Percentiles rank a stretch among this genome's conserved stretches.
Conservation (phyloP, 2,329 filamentous ascomycete species). For the Fusarium siculi region DNA sequence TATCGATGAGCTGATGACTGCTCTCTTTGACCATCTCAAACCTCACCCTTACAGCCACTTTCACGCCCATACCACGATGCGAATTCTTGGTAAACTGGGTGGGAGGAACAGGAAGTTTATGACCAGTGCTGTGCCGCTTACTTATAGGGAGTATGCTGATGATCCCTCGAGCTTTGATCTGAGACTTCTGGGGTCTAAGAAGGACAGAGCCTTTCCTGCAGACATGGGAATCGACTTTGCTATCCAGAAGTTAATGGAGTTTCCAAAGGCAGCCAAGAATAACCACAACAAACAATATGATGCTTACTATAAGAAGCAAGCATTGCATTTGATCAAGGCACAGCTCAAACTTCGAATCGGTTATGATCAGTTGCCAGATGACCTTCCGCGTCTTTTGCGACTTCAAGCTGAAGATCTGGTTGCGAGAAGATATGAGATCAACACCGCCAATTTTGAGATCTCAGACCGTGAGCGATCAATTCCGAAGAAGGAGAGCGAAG, state of each 20-base stretch:
- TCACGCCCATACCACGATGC: slow-evolving; percentile 96
- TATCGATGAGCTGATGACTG: slow-evolving; percentile 98
- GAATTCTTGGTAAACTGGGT: slow-evolving; percentile 95
- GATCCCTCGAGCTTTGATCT: slow-evolving; percentile 89
- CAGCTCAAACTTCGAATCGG: slow-evolving; percentile 93
- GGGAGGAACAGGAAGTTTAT: slow-evolving; percentile 96
- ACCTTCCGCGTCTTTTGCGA: slow-evolving; percentile 84
- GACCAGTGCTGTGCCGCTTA: slow-evolving; percentile 85
- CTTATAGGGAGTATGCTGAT: slow-evolving; percentile 86
- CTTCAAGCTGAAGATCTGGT: slow-evolving; percentile 89
- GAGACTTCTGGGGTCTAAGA: slow-evolving; percentile 87
- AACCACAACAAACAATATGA: slow-evolving; percentile 72
- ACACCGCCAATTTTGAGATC: slow-evolving; percentile 75
- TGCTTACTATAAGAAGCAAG: slow-evolving; percentile 90
- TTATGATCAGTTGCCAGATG: slow-evolving; percentile 86
- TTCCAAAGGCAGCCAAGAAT: slow-evolving; percentile 70
- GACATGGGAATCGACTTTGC: slow-evolving; percentile 89
- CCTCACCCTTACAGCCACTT: slow-evolving; percentile 97
- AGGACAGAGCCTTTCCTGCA: slow-evolving; percentile 87
- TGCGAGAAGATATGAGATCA: slow-evolving; percentile 75
- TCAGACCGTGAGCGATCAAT: slow-evolving; percentile 86
- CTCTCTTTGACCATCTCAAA: slow-evolving; percentile 93
- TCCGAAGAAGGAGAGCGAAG: slow-evolving; percentile 86
- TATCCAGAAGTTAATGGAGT: slow-evolving; percentile 86
- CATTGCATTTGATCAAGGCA: slow-evolving; percentile 85